Evolutionary conservation across 2,329 filamentous ascomycete species (phyloP).

Genomic region (Fusarium sambucinum): DNA sequence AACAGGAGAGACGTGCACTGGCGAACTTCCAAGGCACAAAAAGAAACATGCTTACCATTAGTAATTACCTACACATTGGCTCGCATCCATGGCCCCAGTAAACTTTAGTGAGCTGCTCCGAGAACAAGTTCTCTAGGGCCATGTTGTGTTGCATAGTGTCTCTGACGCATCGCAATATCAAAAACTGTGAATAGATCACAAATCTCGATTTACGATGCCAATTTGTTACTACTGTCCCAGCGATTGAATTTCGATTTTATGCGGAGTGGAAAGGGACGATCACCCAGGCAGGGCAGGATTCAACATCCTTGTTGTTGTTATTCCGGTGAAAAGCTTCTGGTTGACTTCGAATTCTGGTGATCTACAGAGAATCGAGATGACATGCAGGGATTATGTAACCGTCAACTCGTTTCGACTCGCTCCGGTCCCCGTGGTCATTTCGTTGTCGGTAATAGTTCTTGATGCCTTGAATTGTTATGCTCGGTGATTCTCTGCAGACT

Average conservation of each 20-base stretch:
- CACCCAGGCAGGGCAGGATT: slow-evolving; percentile 25
- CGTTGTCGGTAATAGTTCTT: slow-evolving; percentile 15
- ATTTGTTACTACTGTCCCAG: slow-evolving; percentile 5
- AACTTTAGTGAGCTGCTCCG: slow-evolving; percentile 6
- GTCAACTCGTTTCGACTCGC: slow-evolving; percentile 33
- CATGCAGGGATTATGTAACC: slow-evolving; percentile 39
- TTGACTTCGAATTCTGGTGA: slow-evolving; percentile 32
- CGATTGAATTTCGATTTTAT: slow-evolving; percentile 33
- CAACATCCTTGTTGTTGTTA: slow-evolving; percentile 25
- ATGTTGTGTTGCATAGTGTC: slow-evolving; percentile 25
- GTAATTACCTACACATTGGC: not conserved
- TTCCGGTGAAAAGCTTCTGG: slow-evolving; percentile 36
- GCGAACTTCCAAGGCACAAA: slow-evolving; percentile 35
- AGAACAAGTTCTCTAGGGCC: slow-evolving; percentile 12
- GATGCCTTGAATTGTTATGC: slow-evolving; percentile 1
- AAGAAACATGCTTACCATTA: slow-evolving; percentile 4
- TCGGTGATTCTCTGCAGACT: slow-evolving; percentile 29
- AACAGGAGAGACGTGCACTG: slow-evolving; percentile 2
- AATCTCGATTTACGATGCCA: slow-evolving; percentile 35
- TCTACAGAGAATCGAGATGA: slow-evolving; percentile 43
- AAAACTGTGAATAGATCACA: slow-evolving; percentile 11
- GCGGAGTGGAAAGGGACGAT: slow-evolving; percentile 28
- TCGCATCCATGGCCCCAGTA: slow-evolving; percentile 20
- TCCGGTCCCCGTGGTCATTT: slow-evolving; percentile 38
- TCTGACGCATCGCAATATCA: slow-evolving; percentile 28